Conservation (phyloP, 148 eudicot species). For the Diospyros kaki region DNA sequence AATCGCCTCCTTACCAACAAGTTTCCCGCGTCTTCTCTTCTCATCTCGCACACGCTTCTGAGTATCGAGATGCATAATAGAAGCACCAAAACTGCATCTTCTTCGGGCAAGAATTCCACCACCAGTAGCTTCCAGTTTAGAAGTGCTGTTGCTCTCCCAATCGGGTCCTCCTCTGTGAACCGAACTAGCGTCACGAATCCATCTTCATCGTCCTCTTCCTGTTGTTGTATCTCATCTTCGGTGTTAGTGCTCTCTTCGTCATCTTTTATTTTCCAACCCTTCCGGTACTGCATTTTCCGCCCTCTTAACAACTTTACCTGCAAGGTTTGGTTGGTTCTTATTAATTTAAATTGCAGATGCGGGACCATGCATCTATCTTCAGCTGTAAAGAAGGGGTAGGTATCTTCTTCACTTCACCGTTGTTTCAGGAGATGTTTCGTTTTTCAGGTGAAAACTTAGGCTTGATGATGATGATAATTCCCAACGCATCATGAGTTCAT, state of each 20-base stretch:
- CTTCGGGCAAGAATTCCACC: constrained; percentile 74
- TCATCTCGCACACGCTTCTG: constrained; percentile 65
- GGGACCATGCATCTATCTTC: not conserved
- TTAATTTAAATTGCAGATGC: not conserved
- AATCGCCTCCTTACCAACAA: constrained; percentile 65
- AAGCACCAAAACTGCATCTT: constrained; percentile 71
- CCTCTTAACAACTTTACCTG: constrained; percentile 74
- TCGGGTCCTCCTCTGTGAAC: constrained; percentile 68
- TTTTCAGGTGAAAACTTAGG: constrained; percentile 39
- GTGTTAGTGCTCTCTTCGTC: constrained; percentile 1
- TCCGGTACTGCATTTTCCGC: constrained; percentile 64
- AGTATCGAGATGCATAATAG: constrained; percentile 61
- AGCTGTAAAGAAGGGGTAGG: not conserved
- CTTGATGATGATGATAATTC: constrained; percentile 33
- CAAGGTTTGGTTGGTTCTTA: not conserved
- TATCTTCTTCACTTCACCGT: constrained; percentile 24
- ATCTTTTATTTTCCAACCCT: constrained; percentile 14
- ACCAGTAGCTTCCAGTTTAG: constrained; percentile 78
- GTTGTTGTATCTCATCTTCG: not conserved
- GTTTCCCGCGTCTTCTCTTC: constrained; percentile 64
- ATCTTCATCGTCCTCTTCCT: constrained; percentile 41
- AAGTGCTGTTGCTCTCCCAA: constrained; percentile 87
- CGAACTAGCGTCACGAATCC: constrained; percentile 72
- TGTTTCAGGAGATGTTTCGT: constrained; percentile 32
- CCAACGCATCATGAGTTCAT: constrained; percentile 54